Evolutionary conservation across 2,329 filamentous ascomycete genomes (phyloP).

Genomic region (Cordyceps farinosa): DNA sequence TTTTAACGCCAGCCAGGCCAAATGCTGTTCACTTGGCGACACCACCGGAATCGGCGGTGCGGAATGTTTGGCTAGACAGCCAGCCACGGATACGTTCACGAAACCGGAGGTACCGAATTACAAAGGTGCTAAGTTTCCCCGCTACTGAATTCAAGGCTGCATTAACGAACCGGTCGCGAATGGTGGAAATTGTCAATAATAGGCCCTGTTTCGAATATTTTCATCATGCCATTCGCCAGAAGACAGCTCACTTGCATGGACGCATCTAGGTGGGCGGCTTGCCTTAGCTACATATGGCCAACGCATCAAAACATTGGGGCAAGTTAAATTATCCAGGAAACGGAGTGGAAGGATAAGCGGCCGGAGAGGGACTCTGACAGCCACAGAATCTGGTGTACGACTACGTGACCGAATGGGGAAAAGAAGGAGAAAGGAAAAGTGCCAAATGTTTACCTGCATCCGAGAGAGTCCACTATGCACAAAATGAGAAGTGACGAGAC

Average conservation of each 20-base stretch:
- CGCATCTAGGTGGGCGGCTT: constrained; percentile 17
- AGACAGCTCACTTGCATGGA: constrained; percentile 14
- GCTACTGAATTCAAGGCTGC: background rate
- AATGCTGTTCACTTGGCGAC: background rate
- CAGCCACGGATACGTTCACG: background rate
- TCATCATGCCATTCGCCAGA: constrained; percentile 5
- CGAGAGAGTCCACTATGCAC: background rate
- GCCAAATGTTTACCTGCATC: constrained; percentile 1
- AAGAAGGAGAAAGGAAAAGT: background rate
- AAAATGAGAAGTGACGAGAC: constrained; percentile 11
- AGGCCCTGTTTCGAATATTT: background rate
- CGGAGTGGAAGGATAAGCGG: background rate
- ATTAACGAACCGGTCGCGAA: constrained; percentile 3
- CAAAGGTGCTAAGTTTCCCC: background rate
- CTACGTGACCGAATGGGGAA: background rate
- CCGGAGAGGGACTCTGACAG: background rate
- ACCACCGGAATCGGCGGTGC: background rate
- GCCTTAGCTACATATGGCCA: constrained; percentile 18
- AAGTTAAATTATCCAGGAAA: constrained; percentile 5
- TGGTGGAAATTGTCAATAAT: background rate
- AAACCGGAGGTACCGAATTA: background rate
- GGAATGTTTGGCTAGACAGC: background rate
- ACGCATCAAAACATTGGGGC: constrained; percentile 19
- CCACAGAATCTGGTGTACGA: background rate
- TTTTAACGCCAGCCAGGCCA: constrained; percentile 41